Conservation (phyloP, 345 rosid species). For the Physaria fendleri region DNA sequence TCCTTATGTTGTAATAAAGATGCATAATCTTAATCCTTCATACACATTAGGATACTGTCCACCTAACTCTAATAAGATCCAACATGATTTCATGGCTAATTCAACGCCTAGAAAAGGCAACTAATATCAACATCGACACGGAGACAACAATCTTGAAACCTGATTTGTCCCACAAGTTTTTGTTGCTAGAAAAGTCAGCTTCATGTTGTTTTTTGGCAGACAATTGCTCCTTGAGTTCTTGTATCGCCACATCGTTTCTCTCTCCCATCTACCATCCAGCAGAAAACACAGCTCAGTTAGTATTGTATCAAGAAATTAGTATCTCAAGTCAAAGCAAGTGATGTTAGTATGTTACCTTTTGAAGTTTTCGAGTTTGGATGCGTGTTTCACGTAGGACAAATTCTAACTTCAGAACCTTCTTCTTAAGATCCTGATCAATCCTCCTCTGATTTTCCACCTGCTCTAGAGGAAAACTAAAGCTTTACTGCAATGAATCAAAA, state of each 20-base stretch:
- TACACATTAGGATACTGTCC: constrained; percentile 9
- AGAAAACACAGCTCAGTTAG: not conserved
- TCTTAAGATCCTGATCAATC: constrained; percentile 80
- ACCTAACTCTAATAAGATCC: constrained; percentile 12
- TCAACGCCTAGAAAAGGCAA: constrained; percentile 69
- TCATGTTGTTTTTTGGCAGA: constrained; percentile 39
- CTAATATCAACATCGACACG: constrained; percentile 82
- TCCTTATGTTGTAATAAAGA: constrained; percentile 29
- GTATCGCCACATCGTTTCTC: constrained; percentile 64
- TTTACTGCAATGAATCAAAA: not conserved
- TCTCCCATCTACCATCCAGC: constrained; percentile 59
- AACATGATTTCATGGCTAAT: not conserved
- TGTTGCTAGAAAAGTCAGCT: constrained; percentile 33
- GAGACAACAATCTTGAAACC: constrained; percentile 77
- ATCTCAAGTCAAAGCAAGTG: constrained; percentile 6
- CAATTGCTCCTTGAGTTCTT: constrained; percentile 63
- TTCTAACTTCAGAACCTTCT: constrained; percentile 80
- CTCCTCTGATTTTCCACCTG: constrained; percentile 85
- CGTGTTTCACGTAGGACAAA: constrained; percentile 90
- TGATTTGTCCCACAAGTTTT: constrained; percentile 77
- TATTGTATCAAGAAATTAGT: not conserved
- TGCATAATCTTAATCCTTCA: constrained; percentile 12
- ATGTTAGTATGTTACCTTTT: constrained; percentile 63
- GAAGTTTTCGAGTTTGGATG: constrained; percentile 74
- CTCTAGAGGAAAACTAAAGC: not conserved